phyloP scores from a whole-genome alignment of 441 rosid species.

The Gossypium lobatum region DNA sequence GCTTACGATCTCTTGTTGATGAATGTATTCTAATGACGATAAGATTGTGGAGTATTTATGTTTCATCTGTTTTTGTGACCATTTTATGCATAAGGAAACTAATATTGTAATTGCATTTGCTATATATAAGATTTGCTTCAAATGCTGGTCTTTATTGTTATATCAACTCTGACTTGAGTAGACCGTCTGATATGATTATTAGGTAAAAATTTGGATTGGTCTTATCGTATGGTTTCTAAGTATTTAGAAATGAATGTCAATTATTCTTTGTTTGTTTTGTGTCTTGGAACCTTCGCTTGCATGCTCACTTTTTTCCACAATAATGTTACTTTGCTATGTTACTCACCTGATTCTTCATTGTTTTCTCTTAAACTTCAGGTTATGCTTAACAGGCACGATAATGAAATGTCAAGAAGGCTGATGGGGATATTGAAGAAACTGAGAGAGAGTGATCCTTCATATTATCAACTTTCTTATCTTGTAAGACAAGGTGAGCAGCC shows the following conservation, averaged over 20 bases:
- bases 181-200: no score
- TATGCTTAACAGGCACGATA: conserved; percentile 47
- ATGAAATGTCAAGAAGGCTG: conserved; percentile 84
- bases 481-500: conserved; percentile 99
- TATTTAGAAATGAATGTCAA: no score
- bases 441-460: conserved; percentile 69
- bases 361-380: conserved; percentile 45
- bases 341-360: conserved; percentile 1
- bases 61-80: background rate
- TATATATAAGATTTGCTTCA: background rate
- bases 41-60: background rate
- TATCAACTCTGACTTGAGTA: background rate
- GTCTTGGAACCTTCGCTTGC: no score
- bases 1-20: conserved; percentile 20
- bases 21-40: background rate
- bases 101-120: background rate
- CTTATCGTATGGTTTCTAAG: no score
- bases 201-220: no score
- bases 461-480: conserved; percentile 62
- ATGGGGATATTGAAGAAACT: conserved; percentile 52
- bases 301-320: background rate
- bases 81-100: background rate
- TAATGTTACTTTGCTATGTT: background rate
- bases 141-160: background rate
- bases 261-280: no score